Base-by-base conservation (phyloP, 805 yeast species). In the Yamadazyma phyllophila region DNA sequence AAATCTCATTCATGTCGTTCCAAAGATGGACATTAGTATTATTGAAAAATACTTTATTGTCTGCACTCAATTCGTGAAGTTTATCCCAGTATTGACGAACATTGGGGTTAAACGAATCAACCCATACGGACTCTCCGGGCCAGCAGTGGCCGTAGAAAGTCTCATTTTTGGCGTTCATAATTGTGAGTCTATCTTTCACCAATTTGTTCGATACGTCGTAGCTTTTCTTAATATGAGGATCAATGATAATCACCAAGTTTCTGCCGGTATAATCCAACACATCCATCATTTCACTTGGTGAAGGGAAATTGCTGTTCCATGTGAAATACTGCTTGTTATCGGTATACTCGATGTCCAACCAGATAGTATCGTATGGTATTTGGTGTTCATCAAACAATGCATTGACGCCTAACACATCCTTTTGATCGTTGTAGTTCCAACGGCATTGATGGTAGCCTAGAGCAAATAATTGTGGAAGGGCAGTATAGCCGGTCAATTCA, bases 1-100 rank as follows among this genome's bases (percentile, higher is more conserved):
- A 88, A 1, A 98, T 97, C 66, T 94, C 99, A 65, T 87, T 88
- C 99, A 94, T 94, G 63, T 94, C 99, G 64, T 92, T 94, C 99
- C 99, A 94, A 14, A 94, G 69, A 57, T 84, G 84, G 39, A 89
- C 63, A 58, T 94, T 94, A 11, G 77, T 69, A 8, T 85, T 78
- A 69, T 43, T 77, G 71, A 55, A 63, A 51, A 71, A 52, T 37
- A 69, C 66, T 38, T 49, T 47, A 36, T 60, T 58, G 1, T 64
- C 58, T 3, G 72, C 60, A 8, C 82, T 81, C 46, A 73, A 71
- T 17, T 59, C 60, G 57, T 77, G 81, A 39, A 80, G 74, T 2
- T 63, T 49, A 39, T 67, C 68, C 97, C 97, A 91, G 47, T 76
- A 74, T 4, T 61, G 59, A 44, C 68, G 76, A 1, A 90, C 78